Conservation (phyloP, 768 basidiomycete species). For the Suillus sp. region DNA sequence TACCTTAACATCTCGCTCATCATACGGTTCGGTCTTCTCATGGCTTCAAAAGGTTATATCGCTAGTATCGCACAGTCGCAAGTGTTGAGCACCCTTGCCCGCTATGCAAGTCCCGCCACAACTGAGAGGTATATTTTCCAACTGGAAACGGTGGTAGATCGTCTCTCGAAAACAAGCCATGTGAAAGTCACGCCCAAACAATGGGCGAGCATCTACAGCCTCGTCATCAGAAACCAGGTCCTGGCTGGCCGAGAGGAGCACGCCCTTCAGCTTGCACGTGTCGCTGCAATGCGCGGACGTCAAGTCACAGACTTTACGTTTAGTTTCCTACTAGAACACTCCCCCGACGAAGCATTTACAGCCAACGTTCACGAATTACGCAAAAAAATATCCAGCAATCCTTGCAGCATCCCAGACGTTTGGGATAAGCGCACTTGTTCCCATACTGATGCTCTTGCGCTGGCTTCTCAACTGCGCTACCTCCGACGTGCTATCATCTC, state of each 20-base stretch:
- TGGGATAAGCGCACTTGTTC: conserved; percentile 4
- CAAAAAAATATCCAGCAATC: background rate
- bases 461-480: conserved; percentile 26
- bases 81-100: conserved; percentile 43
- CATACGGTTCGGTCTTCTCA: conserved; percentile 43
- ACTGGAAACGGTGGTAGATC: conserved; percentile 23
- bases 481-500: conserved; percentile 29
- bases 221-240: conserved; percentile 45
- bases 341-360: conserved; percentile 17
- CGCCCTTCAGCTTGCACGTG: conserved; percentile 50
- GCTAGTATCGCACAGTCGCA: conserved; percentile 21
- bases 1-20: conserved; percentile 40
- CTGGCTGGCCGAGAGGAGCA: conserved; percentile 38
- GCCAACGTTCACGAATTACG: conserved; percentile 19
- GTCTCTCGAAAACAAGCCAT: conserved; percentile 13
- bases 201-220: conserved; percentile 30
- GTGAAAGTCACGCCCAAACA: conserved; percentile 8
- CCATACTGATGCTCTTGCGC: conserved; percentile 1
- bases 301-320: conserved; percentile 41
- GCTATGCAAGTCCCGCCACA: conserved; percentile 40
- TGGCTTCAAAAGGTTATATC: conserved; percentile 50
- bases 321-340: conserved; percentile 31
- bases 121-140: conserved; percentile 41
- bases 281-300: conserved; percentile 30
- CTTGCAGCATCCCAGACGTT: conserved; percentile 4